Base-by-base conservation (phyloP, 176 grass and related monocot genomes). In the Echinochloa phyllopogon region DNA sequence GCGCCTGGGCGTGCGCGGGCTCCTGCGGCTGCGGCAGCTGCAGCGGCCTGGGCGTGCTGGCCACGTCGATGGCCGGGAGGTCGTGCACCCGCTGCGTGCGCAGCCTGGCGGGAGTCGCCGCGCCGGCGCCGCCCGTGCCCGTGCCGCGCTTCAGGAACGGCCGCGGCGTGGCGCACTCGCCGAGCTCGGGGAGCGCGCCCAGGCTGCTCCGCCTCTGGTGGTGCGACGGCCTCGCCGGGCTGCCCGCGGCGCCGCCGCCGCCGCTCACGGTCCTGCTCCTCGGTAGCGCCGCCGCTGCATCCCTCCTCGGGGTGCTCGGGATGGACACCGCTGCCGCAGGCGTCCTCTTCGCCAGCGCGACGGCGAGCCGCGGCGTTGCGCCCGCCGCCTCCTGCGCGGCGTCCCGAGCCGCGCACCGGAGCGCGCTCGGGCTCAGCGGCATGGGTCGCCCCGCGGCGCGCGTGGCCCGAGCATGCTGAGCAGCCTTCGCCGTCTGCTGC, bases 91-190 rank as follows among this genome's bases (percentile, higher is more conserved):
- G 76, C 38, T 45, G 12, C 6, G 69, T 39, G 45, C 83, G 79
- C n/a, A 56, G 73, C 78, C 70, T 21, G 17, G 23, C 67, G 4
- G 53, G 39, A 39, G 67, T 53, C 52, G 24, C 80, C 24, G 80
- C 80, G 38, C 65, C 74, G 47, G 80, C 80, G 38, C 65, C 74
- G 47, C 84, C 87, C 18, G 65, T 90, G 38, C 87, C 87, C 44
- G 68, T 86, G 50, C 82, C 90, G 56, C 87, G 88, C 50, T 63
- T 80, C n/a, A 90, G 83, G 55, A 90, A 92, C 44, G 88, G 79
- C 58, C 85, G 49, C 43, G 88, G 81, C 72, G 61, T 78, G 38
- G 37, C 29, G 61, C 62, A 68, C 33, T 82, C 86, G 60, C 68
- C 70, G 65, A 85, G 1, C 44, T 86, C 83, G 1, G n/a, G 2